A percentile compares a stretch with the other conserved stretches of the same genome.
These are phyloP conservation scores for Neofusicoccum kwambonambiense DNA, from an alignment of 2,329 filamentous ascomycete species.

Conservation along the genomic window DNA sequence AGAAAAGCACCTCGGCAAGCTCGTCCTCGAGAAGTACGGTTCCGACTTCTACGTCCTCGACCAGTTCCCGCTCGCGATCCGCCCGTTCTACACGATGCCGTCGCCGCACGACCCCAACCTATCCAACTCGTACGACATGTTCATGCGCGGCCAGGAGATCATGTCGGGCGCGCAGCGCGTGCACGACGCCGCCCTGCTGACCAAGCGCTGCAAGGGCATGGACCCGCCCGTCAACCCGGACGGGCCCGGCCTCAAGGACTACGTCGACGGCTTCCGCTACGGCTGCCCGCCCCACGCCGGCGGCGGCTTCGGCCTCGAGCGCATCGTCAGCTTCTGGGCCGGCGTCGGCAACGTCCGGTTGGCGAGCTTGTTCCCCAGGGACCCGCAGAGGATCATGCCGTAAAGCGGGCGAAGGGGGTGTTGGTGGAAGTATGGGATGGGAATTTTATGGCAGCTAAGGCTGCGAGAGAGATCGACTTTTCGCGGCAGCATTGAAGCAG, in stretches of 20 bases:
- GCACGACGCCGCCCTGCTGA: constrained; percentile 59
- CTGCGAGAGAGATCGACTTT: no score
- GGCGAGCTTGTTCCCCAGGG: constrained; percentile 62
- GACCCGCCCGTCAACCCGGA: constrained; percentile 58
- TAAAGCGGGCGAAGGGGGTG: constrained; percentile 24
- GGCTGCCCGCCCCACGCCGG: constrained; percentile 65
- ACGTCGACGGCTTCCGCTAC: constrained; percentile 63
- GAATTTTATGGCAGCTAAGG: no score
- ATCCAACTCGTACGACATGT: constrained; percentile 67
- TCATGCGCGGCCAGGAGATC: constrained; percentile 70
- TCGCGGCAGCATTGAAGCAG: no score
- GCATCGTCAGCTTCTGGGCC: constrained; percentile 66
- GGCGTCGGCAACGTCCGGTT: constrained; percentile 63
- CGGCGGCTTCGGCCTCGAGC: constrained; percentile 64
- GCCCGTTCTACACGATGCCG: constrained; percentile 90
- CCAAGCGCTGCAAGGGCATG: constrained; percentile 58
- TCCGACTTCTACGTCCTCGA: constrained; percentile 97
- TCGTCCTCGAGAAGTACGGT: constrained; percentile 84
- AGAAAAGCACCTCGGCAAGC: constrained; percentile 82
- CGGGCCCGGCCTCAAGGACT: constrained; percentile 61
- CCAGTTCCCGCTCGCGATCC: constrained; percentile 86
- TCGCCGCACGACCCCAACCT: constrained; percentile 48
- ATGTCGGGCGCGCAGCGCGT: constrained; percentile 67
- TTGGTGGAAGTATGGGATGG: not conserved
- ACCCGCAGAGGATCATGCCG: constrained; percentile 56